A percentile compares a stretch with the other conserved stretches of the same genome.
phyloP scores from a whole-genome alignment of 106 monocot species.

The Alisma plantagoaquatica region DNA sequence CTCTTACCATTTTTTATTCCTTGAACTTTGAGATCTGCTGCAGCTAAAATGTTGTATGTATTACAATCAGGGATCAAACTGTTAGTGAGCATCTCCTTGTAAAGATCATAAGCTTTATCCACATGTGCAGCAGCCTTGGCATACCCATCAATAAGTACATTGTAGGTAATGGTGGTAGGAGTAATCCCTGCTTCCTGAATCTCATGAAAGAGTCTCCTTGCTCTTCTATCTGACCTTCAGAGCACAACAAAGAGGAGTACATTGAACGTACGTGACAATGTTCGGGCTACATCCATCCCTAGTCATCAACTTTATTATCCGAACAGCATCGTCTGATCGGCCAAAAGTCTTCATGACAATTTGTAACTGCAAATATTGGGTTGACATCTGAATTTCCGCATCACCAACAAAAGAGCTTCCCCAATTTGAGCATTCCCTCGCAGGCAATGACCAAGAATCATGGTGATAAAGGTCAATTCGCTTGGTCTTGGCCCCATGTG shows the following conservation, averaged over 20 bases:
- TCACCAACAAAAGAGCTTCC: slow-evolving; percentile 39
- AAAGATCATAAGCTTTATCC: slow-evolving; percentile 31
- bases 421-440: slow-evolving; percentile 30
- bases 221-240: slow-evolving; percentile 67
- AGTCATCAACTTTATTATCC: slow-evolving; percentile 44
- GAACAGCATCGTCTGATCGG: slow-evolving; percentile 25
- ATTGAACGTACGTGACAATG: slow-evolving; percentile 55
- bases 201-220: slow-evolving; percentile 42
- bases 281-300: slow-evolving; percentile 24
- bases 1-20: slow-evolving; percentile 11
- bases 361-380: slow-evolving; percentile 68
- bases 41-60: slow-evolving; percentile 68
- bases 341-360: slow-evolving; percentile 68
- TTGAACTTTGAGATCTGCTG: slow-evolving; percentile 48
- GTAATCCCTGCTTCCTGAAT: slow-evolving; percentile 30
- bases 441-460: slow-evolving; percentile 70
- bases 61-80: slow-evolving; percentile 64
- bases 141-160: slow-evolving; percentile 77
- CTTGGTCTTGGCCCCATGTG: slow-evolving; percentile 41
- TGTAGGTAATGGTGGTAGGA: slow-evolving; percentile 52
- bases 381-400: slow-evolving; percentile 38
- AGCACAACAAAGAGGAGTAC: slow-evolving; percentile 45
- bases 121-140: slow-evolving; percentile 65
- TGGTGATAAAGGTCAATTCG: slow-evolving; percentile 37
- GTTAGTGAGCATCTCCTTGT: slow-evolving; percentile 39